Conservation (phyloP, 768 basidiomycete genomes). For the Mycena maculata region DNA sequence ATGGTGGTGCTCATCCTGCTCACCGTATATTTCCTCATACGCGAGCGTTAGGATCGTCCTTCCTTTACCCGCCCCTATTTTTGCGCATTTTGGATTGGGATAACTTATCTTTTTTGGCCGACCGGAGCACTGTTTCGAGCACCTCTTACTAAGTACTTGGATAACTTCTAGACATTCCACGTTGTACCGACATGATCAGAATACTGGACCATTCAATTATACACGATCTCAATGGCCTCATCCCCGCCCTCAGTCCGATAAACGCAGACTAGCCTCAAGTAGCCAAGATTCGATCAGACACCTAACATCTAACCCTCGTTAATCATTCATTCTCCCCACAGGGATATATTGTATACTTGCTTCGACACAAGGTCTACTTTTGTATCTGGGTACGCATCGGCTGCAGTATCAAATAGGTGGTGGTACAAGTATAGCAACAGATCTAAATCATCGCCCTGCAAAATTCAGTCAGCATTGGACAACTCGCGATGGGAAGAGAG, state of each 20-base stretch:
- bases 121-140: no score
- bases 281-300: no score
- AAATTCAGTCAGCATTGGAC: not conserved
- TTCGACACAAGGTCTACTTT: slow-evolving; percentile 3
- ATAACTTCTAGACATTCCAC: no score
- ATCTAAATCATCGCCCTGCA: slow-evolving; percentile 13
- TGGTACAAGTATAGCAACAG: slow-evolving; percentile 23
- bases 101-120: no score
- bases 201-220: no score
- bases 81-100: not conserved
- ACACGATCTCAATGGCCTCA: no score
- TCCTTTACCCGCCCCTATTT: not conserved
- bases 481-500: not conserved
- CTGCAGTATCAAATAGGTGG: slow-evolving; percentile 5
- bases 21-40: slow-evolving; percentile 31
- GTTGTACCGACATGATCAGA: no score
- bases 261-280: no score
- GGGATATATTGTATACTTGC: slow-evolving; percentile 14
- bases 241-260: no score
- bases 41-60: slow-evolving; percentile 9
- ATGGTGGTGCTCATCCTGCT: slow-evolving; percentile 29
- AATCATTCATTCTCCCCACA: not conserved
- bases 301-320: no score
- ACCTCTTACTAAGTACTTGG: no score
- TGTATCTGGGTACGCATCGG: not conserved